phyloP scores from a whole-genome alignment of 2,329 filamentous ascomycete genomes.

The Stenocarpella maydis region DNA sequence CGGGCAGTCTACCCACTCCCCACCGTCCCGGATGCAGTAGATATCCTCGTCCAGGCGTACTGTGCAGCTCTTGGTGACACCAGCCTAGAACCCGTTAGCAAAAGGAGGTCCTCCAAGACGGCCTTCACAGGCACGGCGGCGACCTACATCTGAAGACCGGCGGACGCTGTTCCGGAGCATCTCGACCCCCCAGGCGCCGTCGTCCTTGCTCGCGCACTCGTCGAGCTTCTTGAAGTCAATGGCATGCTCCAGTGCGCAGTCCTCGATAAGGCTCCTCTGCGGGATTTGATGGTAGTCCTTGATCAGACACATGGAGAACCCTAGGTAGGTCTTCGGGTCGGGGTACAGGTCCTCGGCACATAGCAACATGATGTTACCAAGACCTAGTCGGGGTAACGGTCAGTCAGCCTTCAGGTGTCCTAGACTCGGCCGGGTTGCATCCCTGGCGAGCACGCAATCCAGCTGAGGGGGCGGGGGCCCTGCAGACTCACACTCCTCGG shows the following conservation, averaged over 20 bases:
- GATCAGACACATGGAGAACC: slow-evolving; percentile 91
- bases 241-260: slow-evolving; percentile 90
- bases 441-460: not conserved
- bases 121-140: not conserved
- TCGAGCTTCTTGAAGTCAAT: slow-evolving; percentile 85
- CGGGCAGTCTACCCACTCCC: slow-evolving; percentile 82
- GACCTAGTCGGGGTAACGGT: slow-evolving; percentile 50
- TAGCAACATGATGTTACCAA: slow-evolving; percentile 94
- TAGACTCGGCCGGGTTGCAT: not conserved
- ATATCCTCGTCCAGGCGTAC: slow-evolving; percentile 79
- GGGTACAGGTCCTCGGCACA: slow-evolving; percentile 86
- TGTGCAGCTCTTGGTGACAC: slow-evolving; percentile 78
- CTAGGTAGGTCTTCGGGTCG: slow-evolving; percentile 85
- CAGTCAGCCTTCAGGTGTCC: slow-evolving; percentile 1
- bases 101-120: not conserved
- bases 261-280: slow-evolving; percentile 77
- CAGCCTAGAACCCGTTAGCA: slow-evolving; percentile 52
- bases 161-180: slow-evolving; percentile 74
- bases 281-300: slow-evolving; percentile 81
- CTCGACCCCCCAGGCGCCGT: slow-evolving; percentile 74
- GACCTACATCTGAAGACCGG: slow-evolving; percentile 64
- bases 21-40: slow-evolving; percentile 84
- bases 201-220: slow-evolving; percentile 79
- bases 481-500: slow-evolving; percentile 70
- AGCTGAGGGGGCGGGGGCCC: not conserved